Evolutionary conservation across 352 stramenopile species (phyloP).

Genomic region (Thraustochytrium sp.): DNA sequence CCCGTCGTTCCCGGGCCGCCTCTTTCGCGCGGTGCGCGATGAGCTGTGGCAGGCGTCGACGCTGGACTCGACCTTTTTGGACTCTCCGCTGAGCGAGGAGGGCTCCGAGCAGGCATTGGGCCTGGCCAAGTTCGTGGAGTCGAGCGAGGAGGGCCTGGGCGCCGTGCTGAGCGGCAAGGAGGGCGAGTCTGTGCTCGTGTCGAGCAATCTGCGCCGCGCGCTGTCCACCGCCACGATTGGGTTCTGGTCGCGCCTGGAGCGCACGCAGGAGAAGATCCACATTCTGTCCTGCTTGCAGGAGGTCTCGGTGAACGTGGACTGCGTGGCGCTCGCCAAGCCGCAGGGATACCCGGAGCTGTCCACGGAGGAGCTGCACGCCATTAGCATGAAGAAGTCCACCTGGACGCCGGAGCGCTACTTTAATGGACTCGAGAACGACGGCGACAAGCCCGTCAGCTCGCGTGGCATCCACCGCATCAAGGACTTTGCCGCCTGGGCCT

Average conservation of each 20-base stretch:
- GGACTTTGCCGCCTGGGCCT: conserved; percentile 64
- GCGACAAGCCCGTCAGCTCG: conserved; percentile 68
- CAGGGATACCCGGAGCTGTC: conserved; percentile 26
- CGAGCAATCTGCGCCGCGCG: conserved; percentile 65
- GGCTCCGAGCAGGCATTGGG: conserved; percentile 61
- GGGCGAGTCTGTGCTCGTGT: conserved; percentile 60
- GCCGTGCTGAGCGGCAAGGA: conserved; percentile 39
- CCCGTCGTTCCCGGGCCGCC: conserved; percentile 53
- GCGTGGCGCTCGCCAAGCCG: conserved; percentile 58
- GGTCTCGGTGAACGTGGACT: conserved; percentile 73
- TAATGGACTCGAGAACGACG: conserved; percentile 65
- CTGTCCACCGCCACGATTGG: conserved; percentile 71
- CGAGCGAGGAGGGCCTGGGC: conserved; percentile 41
- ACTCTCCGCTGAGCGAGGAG: conserved; percentile 66
- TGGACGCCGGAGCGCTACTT: conserved; percentile 61
- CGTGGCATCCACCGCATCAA: conserved; percentile 59
- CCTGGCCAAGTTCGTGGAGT: conserved; percentile 57
- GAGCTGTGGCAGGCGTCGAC: conserved; percentile 67
- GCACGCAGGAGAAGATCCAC: conserved; percentile 60
- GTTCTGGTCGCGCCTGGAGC: conserved; percentile 60
- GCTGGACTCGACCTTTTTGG: conserved; percentile 68
- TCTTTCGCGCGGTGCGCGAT: conserved; percentile 59
- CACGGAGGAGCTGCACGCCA: conserved; percentile 8
- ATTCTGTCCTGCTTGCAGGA: conserved; percentile 73
- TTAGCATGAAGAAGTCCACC: conserved; percentile 44